Base-by-base conservation (phyloP, 257 asterid species). In the Solanum bulbocastanum region DNA sequence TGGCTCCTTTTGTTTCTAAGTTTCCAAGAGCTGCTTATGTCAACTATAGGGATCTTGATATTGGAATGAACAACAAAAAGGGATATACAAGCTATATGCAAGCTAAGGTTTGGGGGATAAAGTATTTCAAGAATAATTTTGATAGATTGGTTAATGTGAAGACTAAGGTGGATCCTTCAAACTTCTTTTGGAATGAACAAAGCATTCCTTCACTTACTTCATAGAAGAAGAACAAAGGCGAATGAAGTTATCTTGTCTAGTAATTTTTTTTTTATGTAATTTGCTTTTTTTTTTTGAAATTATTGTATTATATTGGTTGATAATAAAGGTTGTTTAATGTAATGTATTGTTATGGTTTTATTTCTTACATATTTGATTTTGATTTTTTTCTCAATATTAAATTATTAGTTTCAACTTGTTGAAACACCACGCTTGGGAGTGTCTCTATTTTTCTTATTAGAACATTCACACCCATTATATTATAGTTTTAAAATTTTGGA, bases 11-110 rank as follows among this genome's bases (percentile, higher is more conserved):
- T 86, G 88, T 86, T 30, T 86, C 88, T 27, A 86, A 33, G 73
- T 32, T 30, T 16, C 88, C 88, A 30, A 71, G 88, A 86, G 72
- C 40, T 44, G 73, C 88, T 14, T 86, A 86, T 58, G 23, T 86
- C 44, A 86, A 86, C 68, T 86, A 86, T 32, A 72, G 88, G 37
- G 88, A 86, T 72, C 72, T 86, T 86, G 88, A 86, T 58, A 72
- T 86, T 30, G 88, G 88, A 60, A 32, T 86, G 52, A 86, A 86
- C n/a, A 32, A 46, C 16, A 42, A 27, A 23, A 79, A 71, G 6
- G 72, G 83, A 72, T 44, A 86, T 52, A 69, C 69, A 66, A 85
- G 87, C 13, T 68, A 69, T 69, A 10, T 32, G 9, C 72, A 86
- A 32, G 83, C 87, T 37, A 68, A 52, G 14, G 71, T 40, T 32